Evolutionary conservation across 2,329 filamentous ascomycete genomes (phyloP).

Genomic region (Colletotrichum cereale): DNA sequence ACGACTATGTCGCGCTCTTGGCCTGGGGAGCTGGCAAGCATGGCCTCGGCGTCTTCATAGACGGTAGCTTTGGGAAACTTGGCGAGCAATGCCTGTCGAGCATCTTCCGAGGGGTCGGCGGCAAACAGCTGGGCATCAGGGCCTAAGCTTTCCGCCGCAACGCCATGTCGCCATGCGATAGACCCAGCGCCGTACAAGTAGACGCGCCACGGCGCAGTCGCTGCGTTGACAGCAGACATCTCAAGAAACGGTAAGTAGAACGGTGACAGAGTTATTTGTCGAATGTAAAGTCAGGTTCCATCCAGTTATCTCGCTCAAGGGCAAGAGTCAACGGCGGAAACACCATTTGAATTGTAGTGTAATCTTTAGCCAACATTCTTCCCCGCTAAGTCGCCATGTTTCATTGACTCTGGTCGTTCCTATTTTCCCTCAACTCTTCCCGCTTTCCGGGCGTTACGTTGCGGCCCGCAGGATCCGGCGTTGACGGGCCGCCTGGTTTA

Average conservation of each 20-base stretch:
- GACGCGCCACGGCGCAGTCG: background rate
- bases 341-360: background rate
- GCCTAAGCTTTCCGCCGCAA: slow-evolving; percentile 1
- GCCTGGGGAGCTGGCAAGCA: slow-evolving; percentile 4
- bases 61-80: background rate
- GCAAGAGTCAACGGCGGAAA: background rate
- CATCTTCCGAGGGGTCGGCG: background rate
- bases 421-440: background rate
- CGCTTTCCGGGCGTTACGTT: background rate
- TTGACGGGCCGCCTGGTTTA: background rate
- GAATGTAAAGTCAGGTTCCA: background rate
- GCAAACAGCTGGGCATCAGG: background rate
- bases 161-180: slow-evolving; percentile 12
- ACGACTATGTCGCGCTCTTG: slow-evolving; percentile 9
- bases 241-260: background rate
- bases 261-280: background rate
- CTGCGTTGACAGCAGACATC: background rate
- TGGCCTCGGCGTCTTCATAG: background rate
- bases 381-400: background rate
- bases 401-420: background rate
- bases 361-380: background rate
- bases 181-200: slow-evolving; percentile 8
- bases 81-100: background rate
- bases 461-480: too few species aligned
- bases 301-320: background rate